phyloP scores from a whole-genome alignment of 1,139 yeast species.

The Sugiyamaella japonica region DNA sequence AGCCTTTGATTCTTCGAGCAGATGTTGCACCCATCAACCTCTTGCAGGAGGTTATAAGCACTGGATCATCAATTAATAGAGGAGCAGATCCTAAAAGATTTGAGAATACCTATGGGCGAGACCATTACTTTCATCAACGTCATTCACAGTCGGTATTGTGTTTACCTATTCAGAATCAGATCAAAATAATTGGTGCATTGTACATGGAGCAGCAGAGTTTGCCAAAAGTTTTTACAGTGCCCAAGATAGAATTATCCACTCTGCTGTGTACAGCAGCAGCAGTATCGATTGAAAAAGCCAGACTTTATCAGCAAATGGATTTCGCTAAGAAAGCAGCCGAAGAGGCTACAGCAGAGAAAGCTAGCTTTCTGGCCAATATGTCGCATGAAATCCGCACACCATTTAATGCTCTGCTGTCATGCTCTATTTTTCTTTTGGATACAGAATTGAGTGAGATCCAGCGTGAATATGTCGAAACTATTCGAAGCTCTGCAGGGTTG shows the following conservation, averaged over 20 bases:
- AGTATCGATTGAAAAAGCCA: slow-evolving; percentile 53
- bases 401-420: slow-evolving; percentile 55
- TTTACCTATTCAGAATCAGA: slow-evolving; percentile 50
- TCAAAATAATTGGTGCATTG: slow-evolving; percentile 50
- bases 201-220: slow-evolving; percentile 47
- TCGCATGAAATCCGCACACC: slow-evolving; percentile 57
- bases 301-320: slow-evolving; percentile 52
- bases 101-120: slow-evolving; percentile 44
- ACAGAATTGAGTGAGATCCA: slow-evolving; percentile 51
- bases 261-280: slow-evolving; percentile 57
- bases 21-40: slow-evolving; percentile 51
- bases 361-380: slow-evolving; percentile 61
- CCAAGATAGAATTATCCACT: slow-evolving; percentile 47
- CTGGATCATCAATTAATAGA: slow-evolving; percentile 46
- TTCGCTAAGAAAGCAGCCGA: slow-evolving; percentile 57
- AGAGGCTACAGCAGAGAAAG: slow-evolving; percentile 60
- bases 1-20: slow-evolving; percentile 46
- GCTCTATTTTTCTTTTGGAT: slow-evolving; percentile 55
- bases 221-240: slow-evolving; percentile 38
- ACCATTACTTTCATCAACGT: slow-evolving; percentile 46
- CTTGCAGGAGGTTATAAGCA: slow-evolving; percentile 45
- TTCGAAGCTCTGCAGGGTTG: slow-evolving; percentile 53
- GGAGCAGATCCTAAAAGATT: slow-evolving; percentile 45
- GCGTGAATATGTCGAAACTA: slow-evolving; percentile 56
- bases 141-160: slow-evolving; percentile 47